Percentiles rank a stretch among this genome's conserved stretches.
phyloP scores from a whole-genome alignment of 768 basidiomycete species.

The Naematelia encephala region DNA sequence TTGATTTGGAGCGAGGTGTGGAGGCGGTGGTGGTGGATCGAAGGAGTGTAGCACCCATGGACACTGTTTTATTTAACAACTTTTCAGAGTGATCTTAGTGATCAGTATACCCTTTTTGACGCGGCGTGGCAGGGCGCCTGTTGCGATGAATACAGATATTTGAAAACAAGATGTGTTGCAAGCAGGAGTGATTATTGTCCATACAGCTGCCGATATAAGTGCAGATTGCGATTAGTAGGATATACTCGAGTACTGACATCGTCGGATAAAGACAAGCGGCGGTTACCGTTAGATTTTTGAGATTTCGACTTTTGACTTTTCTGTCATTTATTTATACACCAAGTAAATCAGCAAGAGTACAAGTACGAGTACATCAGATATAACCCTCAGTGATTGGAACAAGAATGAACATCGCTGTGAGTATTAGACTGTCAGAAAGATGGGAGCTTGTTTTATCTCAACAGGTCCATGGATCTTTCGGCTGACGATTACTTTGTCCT shows the following conservation, averaged over 20 bases:
- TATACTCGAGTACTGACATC: too few species aligned
- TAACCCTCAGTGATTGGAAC: too few species aligned
- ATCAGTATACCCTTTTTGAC: background rate
- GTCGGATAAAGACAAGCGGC: background rate
- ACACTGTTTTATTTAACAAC: background rate
- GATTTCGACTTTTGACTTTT: background rate
- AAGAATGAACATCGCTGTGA: background rate
- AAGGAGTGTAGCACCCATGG: background rate
- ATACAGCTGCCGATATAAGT: too few species aligned
- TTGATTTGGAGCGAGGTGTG: background rate
- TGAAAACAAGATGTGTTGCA: background rate
- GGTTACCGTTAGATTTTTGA: background rate
- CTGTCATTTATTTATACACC: too few species aligned
- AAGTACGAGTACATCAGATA: too few species aligned
- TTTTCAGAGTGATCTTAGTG: background rate
- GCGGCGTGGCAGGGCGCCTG: background rate
- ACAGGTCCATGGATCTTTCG: too few species aligned
- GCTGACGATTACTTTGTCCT: background rate
- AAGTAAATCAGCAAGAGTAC: too few species aligned
- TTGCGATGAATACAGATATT: background rate
- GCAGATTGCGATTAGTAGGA: too few species aligned
- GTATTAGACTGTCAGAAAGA: background rate
- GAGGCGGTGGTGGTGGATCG: too few species aligned
- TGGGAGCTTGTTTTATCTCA: too few species aligned
- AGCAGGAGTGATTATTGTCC: too few species aligned